Evolutionary conservation across 345 rosid genomes (phyloP).

Genomic region (Gynandropsis gynandra): DNA sequence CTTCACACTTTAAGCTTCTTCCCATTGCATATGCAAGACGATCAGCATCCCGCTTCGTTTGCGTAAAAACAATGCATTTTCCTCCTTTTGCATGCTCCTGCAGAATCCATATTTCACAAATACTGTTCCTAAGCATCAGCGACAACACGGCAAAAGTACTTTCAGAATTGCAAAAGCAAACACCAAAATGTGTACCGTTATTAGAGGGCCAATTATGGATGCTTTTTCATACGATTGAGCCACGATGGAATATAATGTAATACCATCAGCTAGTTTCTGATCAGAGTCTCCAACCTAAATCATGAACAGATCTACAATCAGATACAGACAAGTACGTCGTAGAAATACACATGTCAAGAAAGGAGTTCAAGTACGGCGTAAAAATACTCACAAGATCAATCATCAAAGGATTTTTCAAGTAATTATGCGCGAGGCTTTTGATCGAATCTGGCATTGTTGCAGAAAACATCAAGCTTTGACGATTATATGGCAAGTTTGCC

Average conservation of each 20-base stretch:
- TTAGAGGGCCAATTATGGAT: slow-evolving; percentile 71
- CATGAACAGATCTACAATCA: slow-evolving; percentile 7
- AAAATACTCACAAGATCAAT: slow-evolving; percentile 77
- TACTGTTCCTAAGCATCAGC: not conserved
- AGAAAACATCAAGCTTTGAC: slow-evolving; percentile 92
- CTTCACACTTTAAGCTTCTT: slow-evolving; percentile 61
- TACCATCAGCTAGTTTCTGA: slow-evolving; percentile 93
- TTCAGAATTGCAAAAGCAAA: not conserved
- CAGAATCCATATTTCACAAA: slow-evolving; percentile 2
- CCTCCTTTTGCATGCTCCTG: slow-evolving; percentile 58
- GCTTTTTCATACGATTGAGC: slow-evolving; percentile 56
- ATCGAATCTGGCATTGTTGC: slow-evolving; percentile 98
- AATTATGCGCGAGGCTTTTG: slow-evolving; percentile 57
- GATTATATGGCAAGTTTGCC: slow-evolving; percentile 54
- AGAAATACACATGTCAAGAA: not conserved
- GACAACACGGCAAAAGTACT: too few relatives aligned
- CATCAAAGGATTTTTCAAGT: slow-evolving; percentile 65
- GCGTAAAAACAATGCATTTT: slow-evolving; percentile 89
- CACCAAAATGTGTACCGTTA: slow-evolving; percentile 49
- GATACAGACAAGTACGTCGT: not conserved
- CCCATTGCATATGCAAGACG: slow-evolving; percentile 73
- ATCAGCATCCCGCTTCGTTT: slow-evolving; percentile 95
- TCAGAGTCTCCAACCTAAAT: slow-evolving; percentile 91
- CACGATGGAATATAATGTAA: slow-evolving; percentile 62
- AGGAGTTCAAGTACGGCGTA: not conserved